Conservation (phyloP, 257 asterid genomes). For the Solanum medicagineum region DNA sequence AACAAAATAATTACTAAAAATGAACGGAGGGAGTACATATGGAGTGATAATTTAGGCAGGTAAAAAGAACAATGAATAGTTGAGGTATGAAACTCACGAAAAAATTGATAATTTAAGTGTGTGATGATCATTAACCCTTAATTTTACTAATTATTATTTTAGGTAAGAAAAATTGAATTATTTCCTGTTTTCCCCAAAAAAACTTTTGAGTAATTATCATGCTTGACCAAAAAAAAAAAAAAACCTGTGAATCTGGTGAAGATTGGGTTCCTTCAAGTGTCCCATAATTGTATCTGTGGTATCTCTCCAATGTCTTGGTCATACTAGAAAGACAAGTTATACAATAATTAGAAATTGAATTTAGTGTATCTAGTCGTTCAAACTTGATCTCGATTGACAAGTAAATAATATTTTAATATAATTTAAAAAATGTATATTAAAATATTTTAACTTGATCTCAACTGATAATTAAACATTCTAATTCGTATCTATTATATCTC, state of each 20-base stretch:
- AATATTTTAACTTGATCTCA: background rate
- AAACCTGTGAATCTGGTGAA: constrained; percentile 32
- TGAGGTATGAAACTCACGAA: background rate
- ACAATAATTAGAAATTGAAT: background rate
- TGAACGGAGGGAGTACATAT: background rate
- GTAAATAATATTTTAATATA: background rate
- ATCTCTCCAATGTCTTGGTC: constrained; percentile 39
- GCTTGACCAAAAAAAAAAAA: background rate
- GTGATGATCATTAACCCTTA: background rate
- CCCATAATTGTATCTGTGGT: constrained; percentile 36
- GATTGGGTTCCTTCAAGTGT: constrained; percentile 26
- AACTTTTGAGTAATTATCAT: background rate
- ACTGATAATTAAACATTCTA: background rate
- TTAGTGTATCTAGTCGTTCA: background rate
- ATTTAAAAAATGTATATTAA: background rate
- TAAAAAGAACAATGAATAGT: background rate
- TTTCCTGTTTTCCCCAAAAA: background rate
- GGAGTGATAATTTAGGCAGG: background rate
- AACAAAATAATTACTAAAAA: too few relatives aligned
- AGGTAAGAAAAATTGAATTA: background rate
- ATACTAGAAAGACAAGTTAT: constrained; percentile 16
- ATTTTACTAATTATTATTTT: background rate
- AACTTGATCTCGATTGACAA: background rate
- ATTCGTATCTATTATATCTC: background rate
- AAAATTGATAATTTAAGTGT: background rate